These are phyloP conservation scores for Cutaneotrichosporon cyanovorans DNA, from an alignment of 1,284 basidiomycete species.

Conservation along the genomic window DNA sequence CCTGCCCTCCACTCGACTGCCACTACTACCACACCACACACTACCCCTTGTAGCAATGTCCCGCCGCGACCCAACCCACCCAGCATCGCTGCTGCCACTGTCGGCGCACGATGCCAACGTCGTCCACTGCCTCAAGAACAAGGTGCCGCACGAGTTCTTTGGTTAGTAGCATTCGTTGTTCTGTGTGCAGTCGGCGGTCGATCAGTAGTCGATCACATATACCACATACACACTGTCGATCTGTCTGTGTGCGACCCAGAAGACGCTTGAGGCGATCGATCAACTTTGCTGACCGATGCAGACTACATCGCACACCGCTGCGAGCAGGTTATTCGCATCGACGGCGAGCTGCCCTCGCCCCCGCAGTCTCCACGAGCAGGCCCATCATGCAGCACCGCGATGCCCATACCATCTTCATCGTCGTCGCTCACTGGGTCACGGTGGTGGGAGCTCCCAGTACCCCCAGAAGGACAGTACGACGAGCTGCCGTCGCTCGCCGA, in stretches of 20 bases:
- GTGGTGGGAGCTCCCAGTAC: slow-evolving; percentile 41
- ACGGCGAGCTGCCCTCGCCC: slow-evolving; percentile 17
- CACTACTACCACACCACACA: no score
- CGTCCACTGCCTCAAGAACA: slow-evolving; percentile 36
- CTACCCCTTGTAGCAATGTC: neutral
- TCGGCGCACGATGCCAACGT: slow-evolving; percentile 63
- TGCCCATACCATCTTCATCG: neutral
- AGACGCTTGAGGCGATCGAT: no score
- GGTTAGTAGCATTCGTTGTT: no score
- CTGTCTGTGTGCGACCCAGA: no score
- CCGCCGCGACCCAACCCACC: slow-evolving; percentile 35
- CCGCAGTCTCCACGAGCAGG: slow-evolving; percentile 13
- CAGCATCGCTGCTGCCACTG: slow-evolving; percentile 60
- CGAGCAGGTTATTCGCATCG: slow-evolving; percentile 38
- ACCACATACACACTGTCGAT: slow-evolving; percentile 7
- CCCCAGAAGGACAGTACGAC: slow-evolving; percentile 27
- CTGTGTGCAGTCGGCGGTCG: no score
- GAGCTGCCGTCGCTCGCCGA: slow-evolving; percentile 64
- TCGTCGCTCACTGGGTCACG: neutral
- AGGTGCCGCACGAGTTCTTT: slow-evolving; percentile 57
- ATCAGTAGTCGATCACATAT: no score
- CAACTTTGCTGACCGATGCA: slow-evolving; percentile 46
- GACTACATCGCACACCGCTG: slow-evolving; percentile 32
- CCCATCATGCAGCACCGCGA: slow-evolving; percentile 14
- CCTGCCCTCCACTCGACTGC: no score